Percentiles rank a stretch among this genome's conserved stretches.
These are phyloP conservation scores for Styphnolobium japonicum DNA, from an alignment of 306 rosid genomes.

Conservation along the genomic window DNA sequence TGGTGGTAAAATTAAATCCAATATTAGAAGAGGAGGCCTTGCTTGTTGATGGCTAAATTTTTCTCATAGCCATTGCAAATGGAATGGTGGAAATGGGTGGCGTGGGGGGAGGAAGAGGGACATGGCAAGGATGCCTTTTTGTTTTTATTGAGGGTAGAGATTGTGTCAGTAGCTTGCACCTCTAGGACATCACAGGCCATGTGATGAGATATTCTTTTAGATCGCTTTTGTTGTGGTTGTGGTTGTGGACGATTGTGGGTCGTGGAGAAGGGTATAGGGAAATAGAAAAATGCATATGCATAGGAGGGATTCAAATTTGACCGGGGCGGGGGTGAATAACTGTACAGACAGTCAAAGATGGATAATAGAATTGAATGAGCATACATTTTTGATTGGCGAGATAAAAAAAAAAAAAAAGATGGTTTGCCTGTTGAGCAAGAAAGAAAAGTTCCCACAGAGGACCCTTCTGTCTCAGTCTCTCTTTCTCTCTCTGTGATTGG, in stretches of 20 bases:
- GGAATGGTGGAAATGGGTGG: background rate
- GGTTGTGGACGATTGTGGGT: background rate
- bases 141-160: conserved; percentile 15
- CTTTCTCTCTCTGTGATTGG: conserved; percentile 2
- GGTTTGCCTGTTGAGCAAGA: conserved; percentile 36
- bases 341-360: conserved; percentile 49
- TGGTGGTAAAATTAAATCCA: conserved; percentile 14
- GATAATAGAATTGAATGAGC: conserved; percentile 37
- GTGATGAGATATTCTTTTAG: conserved; percentile 29
- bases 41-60: conserved; percentile 32
- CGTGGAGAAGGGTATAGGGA: conserved; percentile 34
- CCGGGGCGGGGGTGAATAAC: conserved; percentile 26
- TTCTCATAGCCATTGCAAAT: conserved; percentile 39
- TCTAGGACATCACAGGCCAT: conserved; percentile 28
- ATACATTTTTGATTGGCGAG: conserved; percentile 33
- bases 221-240: conserved; percentile 22
- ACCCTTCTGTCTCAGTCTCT: conserved; percentile 3
- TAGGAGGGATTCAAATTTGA: conserved; percentile 28
- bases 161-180: conserved; percentile 25
- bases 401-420: conserved; percentile 23
- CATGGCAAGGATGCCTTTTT: conserved; percentile 4
- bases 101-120: background rate
- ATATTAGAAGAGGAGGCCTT: conserved; percentile 17
- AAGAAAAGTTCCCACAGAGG: conserved; percentile 35
- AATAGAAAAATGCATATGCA: conserved; percentile 28